Percentiles rank a stretch among this genome's conserved stretches.
Conservation (phyloP, 768 basidiomycete species). For the Naganishia kalamii region DNA sequence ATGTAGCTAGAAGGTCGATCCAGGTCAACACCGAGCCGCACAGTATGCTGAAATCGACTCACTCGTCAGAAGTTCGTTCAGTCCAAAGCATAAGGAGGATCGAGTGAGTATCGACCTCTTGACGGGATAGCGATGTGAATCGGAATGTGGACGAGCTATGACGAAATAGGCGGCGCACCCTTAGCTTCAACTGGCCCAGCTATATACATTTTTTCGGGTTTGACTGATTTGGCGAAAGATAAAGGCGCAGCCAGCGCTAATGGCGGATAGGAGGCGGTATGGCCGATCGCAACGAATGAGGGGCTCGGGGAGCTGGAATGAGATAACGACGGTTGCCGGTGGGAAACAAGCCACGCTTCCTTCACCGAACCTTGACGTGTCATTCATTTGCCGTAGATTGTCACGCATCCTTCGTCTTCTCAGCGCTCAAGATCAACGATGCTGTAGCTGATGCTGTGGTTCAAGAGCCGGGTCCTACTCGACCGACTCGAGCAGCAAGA, state of each 20-base stretch:
- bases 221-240: background rate
- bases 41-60: conserved; percentile 20
- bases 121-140: background rate
- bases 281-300: background rate
- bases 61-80: conserved; percentile 46
- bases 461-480: too few species aligned
- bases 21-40: background rate
- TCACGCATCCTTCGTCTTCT: too few species aligned
- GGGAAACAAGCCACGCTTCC: too few species aligned
- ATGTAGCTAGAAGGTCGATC: conserved; percentile 31
- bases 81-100: conserved; percentile 38
- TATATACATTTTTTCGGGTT: conserved; percentile 1
- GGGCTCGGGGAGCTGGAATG: background rate
- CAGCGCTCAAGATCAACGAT: too few species aligned
- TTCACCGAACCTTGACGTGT: too few species aligned
- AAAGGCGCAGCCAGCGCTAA: background rate
- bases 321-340: too few species aligned
- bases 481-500: too few species aligned
- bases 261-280: too few species aligned
- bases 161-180: background rate
- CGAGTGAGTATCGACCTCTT: conserved; percentile 9
- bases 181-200: background rate
- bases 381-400: too few species aligned
- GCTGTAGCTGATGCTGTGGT: too few species aligned
- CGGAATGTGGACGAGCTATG: background rate